These are phyloP conservation scores for Polysphondylium violaceum DNA, from an alignment of 78 protist species.

Conservation along the genomic window DNA sequence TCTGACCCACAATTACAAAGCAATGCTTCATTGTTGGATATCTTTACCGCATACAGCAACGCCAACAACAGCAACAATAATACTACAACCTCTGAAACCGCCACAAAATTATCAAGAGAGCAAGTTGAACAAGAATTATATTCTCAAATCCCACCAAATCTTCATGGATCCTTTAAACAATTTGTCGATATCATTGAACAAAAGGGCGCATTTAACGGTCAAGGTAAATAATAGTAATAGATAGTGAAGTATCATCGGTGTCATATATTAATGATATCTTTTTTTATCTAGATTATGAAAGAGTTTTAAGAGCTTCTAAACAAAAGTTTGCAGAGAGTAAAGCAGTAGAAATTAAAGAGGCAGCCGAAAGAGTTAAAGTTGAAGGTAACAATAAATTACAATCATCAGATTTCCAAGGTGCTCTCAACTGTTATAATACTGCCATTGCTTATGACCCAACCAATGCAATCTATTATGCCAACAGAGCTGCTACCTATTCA, in stretches of 20 bases:
- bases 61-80: neutral
- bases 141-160: constrained; percentile 29
- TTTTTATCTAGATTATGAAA: constrained; percentile 19
- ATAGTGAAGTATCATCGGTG: constrained; percentile 37
- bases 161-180: neutral
- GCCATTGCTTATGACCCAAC: constrained; percentile 47
- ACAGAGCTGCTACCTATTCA: constrained; percentile 27
- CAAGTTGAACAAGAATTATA: neutral
- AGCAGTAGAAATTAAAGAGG: constrained; percentile 40
- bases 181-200: constrained; percentile 12
- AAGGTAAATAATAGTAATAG: too few relatives aligned
- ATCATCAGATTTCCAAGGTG: constrained; percentile 35
- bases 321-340: constrained; percentile 52
- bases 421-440: constrained; percentile 38
- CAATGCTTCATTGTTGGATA: constrained; percentile 12
- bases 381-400: constrained; percentile 46
- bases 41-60: neutral
- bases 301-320: constrained; percentile 23
- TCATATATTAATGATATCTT: neutral
- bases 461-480: constrained; percentile 74
- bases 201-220: constrained; percentile 53
- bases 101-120: neutral
- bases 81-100: constrained; percentile 4
- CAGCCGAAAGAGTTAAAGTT: constrained; percentile 48
- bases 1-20: constrained; percentile 1